Evolutionary conservation across 495 filamentous ascomycete species (phyloP).

Genomic region (Hypomontagnella monticulosa): DNA sequence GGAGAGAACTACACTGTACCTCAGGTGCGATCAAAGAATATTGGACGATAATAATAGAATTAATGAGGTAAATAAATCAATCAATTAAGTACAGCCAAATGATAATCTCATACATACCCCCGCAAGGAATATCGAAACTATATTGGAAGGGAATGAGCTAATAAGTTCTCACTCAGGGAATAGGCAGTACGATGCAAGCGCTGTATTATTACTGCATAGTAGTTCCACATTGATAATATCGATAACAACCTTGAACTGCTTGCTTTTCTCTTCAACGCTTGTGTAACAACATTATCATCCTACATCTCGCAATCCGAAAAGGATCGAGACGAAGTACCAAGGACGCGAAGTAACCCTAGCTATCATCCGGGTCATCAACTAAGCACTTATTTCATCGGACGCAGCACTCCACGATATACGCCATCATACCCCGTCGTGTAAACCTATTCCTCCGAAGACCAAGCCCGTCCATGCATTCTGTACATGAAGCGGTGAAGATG

Average conservation of each 20-base stretch:
- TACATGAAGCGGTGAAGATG: slow-evolving; percentile 34
- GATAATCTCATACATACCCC: slow-evolving; percentile 1
- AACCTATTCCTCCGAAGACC: slow-evolving; percentile 3
- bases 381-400: slow-evolving; percentile 11
- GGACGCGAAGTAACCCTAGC: not conserved
- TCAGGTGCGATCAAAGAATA: slow-evolving; percentile 9
- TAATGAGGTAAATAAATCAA: slow-evolving; percentile 28
- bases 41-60: slow-evolving; percentile 41
- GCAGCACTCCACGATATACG: slow-evolving; percentile 19
- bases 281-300: too few relatives aligned
- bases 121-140: not conserved
- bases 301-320: not conserved
- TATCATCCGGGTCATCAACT: slow-evolving; percentile 7
- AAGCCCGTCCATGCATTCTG: slow-evolving; percentile 25
- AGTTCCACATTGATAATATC: not conserved
- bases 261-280: too few relatives aligned
- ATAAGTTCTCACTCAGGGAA: not conserved
- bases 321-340: not conserved
- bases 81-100: slow-evolving; percentile 10
- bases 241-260: too few relatives aligned
- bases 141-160: slow-evolving; percentile 9
- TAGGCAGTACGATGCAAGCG: slow-evolving; percentile 3
- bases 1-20: slow-evolving; percentile 2
- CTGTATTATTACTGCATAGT: slow-evolving; percentile 5
- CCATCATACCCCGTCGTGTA: slow-evolving; percentile 13